Evolutionary conservation across 176 grass and related monocot genomes (phyloP), one percentile per base, ranked within the genome.

Genomic region (Juncus effusus): DNA sequence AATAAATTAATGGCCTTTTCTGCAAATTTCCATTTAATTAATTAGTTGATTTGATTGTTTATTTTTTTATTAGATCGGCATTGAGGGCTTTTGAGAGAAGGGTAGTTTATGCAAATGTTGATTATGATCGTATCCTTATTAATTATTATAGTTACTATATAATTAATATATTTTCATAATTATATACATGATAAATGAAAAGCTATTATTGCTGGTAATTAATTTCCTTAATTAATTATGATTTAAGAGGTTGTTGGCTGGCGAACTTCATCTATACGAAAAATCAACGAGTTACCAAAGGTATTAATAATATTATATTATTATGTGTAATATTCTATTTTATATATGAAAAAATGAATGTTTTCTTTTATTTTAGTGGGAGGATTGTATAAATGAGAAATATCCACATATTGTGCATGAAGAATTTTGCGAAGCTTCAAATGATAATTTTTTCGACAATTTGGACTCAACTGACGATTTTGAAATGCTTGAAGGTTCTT

Each of bases 211-310:
- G 1, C 1, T 28, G 19, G 19, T 28, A 28, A 28, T 54, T 14
- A 3, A 74, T 64, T 69, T 79, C 82, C 60, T 90, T 83, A 83
- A 80, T 60, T 36, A 69, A 47, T 63, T 42, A 15, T 81, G 76
- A 74, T 76, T 28, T 28, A 76, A 91, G 88, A 97, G 62, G 81
- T 97, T 72, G 94, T 92, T 80, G 94, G 94, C 65, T 97, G 94
- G 94, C 86, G 94, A 79, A 92, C 94, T 59, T 92, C 94, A 44
- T 97, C 88, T 77, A 92, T 89, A 47, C 88, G 94, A 86, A 90
- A 85, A 78, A 89, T 84, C 50, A 74, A 76, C 10, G 88, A 97
- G 64, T 68, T 92, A 37, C 94, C 88, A 16, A 75, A 86, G 77
- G 94, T 97, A 82, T 66, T 19, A 75, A 28, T 28, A 28, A 28